Conservation (phyloP, 169 alveolate species). For the Eimeria praecox region DNA sequence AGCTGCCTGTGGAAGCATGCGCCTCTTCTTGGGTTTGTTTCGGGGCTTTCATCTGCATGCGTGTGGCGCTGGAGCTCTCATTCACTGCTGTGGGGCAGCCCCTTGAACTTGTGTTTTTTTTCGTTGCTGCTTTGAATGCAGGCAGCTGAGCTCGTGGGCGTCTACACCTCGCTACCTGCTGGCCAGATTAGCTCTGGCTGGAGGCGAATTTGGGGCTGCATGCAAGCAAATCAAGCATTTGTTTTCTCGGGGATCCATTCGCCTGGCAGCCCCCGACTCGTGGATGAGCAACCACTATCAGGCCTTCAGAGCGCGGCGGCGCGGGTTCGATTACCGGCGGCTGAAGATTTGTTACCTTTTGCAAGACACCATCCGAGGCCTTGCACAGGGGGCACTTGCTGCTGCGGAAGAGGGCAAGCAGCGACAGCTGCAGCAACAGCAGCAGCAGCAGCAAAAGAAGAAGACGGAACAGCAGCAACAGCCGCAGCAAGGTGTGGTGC, state of each 20-base stretch:
- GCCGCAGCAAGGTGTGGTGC: constrained; percentile 29
- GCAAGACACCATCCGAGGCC: constrained; percentile 37
- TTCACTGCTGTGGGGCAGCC: neutral
- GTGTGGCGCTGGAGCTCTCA: too few relatives aligned
- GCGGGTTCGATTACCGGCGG: constrained; percentile 48
- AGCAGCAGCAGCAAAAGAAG: constrained; percentile 48
- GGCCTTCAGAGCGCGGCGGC: constrained; percentile 67
- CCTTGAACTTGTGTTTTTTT: neutral
- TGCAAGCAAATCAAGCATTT: constrained; percentile 61
- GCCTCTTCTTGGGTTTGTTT: too few relatives aligned
- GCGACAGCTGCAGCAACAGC: constrained; percentile 42
- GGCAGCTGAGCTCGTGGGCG: constrained; percentile 79
- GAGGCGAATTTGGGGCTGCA: constrained; percentile 70
- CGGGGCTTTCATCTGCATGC: too few relatives aligned
- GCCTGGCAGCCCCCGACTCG: constrained; percentile 75
- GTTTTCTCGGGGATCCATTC: constrained; percentile 68
- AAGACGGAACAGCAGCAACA: neutral
- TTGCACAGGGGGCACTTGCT: constrained; percentile 55
- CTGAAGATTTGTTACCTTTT: constrained; percentile 23
- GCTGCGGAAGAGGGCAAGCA: constrained; percentile 36
- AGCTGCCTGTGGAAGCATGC: too few relatives aligned
- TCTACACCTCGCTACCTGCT: constrained; percentile 64
- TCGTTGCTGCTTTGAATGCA: neutral
- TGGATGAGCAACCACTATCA: constrained; percentile 78
- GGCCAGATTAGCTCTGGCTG: constrained; percentile 30